phyloP scores from a whole-genome alignment of 2,329 filamentous ascomycete genomes.

The Pseudogymnoascus sp. region DNA sequence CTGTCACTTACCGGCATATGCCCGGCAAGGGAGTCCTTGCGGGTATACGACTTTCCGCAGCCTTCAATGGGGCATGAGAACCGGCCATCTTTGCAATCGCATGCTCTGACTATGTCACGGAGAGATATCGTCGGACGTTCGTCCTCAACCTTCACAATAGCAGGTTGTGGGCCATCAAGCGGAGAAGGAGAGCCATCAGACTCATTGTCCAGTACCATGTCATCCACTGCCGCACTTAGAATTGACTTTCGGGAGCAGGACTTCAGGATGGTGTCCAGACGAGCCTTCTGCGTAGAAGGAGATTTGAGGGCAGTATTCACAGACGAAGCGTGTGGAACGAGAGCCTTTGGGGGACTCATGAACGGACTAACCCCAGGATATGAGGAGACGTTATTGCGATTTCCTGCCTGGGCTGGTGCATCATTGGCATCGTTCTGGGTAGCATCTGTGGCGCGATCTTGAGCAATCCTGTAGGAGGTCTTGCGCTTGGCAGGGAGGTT shows the following conservation, averaged over 20 bases:
- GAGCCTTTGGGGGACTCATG: neutral
- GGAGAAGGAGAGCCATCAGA: neutral
- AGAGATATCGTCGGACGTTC: neutral
- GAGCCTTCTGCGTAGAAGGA: neutral
- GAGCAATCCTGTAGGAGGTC: neutral
- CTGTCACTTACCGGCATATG: neutral
- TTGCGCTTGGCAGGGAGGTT: neutral
- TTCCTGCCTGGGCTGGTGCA: constrained; percentile 24
- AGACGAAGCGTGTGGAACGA: neutral
- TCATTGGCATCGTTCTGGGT: constrained; percentile 25
- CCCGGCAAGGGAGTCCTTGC: neutral
- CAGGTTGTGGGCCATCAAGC: neutral
- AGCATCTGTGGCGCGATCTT: constrained; percentile 15
- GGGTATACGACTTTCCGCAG: neutral
- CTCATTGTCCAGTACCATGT: neutral
- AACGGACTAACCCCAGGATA: neutral
- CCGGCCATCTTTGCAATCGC: neutral
- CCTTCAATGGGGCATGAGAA: neutral
- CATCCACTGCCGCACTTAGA: neutral
- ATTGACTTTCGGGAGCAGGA: neutral
- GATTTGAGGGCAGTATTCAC: neutral
- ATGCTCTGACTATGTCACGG: neutral
- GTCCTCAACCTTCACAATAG: neutral
- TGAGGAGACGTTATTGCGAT: constrained; percentile 8
- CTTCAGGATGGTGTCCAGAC: neutral